phyloP scores from a whole-genome alignment of 495 filamentous ascomycete genomes.

The Aspergillus mulundensis region DNA sequence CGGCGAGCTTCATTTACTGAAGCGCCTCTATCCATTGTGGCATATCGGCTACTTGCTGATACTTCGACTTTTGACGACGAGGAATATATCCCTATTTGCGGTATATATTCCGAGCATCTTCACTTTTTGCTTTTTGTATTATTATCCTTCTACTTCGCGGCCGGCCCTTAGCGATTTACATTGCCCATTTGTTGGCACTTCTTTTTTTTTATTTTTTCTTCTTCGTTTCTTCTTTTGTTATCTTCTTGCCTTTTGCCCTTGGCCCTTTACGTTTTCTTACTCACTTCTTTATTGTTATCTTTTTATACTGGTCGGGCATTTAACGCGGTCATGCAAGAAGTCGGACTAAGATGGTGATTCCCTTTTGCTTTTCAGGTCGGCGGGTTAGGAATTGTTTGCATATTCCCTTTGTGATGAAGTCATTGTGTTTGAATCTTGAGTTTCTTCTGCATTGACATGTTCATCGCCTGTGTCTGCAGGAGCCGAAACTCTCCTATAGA shows the following conservation, averaged over 20 bases:
- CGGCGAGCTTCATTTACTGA: background rate
- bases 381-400: constrained; percentile 24
- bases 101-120: constrained; percentile 28
- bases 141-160: constrained; percentile 38
- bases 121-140: constrained; percentile 39
- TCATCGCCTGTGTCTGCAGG: background rate
- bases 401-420: constrained; percentile 23
- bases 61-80: constrained; percentile 13
- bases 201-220: constrained; percentile 15
- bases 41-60: constrained; percentile 5
- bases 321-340: constrained; percentile 44
- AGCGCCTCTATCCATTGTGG: constrained; percentile 3
- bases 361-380: constrained; percentile 29
- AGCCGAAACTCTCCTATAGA: constrained; percentile 15
- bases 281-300: constrained; percentile 12
- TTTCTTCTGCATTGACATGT: constrained; percentile 15
- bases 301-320: constrained; percentile 23
- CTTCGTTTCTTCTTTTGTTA: background rate
- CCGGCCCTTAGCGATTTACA: constrained; percentile 32
- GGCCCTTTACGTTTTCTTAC: constrained; percentile 21
- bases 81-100: constrained; percentile 14
- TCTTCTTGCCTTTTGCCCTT: constrained; percentile 22
- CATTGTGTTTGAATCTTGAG: constrained; percentile 18
- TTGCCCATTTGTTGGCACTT: constrained; percentile 28
- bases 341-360: constrained; percentile 35